Evolutionary conservation across 441 rosid species (phyloP).

Genomic region (Euphorbia celastroides): DNA sequence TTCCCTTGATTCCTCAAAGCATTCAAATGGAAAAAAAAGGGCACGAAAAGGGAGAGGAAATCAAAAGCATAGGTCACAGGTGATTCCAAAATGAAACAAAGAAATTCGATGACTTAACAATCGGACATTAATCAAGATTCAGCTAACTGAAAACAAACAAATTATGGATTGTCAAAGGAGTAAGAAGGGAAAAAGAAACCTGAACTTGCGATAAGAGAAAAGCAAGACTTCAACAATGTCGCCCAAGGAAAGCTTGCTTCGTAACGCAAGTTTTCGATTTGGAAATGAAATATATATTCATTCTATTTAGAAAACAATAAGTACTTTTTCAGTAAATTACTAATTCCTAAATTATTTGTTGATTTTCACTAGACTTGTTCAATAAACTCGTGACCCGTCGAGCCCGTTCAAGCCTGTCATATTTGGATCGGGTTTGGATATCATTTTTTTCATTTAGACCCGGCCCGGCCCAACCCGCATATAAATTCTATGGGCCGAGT

Average conservation of each 20-base stretch:
- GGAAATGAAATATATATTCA: too few relatives aligned
- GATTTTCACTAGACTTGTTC: too few relatives aligned
- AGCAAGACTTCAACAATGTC: slow-evolving; percentile 1
- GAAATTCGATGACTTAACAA: not conserved
- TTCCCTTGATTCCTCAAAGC: not conserved
- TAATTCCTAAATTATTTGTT: too few relatives aligned
- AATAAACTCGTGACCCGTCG: too few relatives aligned
- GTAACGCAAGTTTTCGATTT: too few relatives aligned
- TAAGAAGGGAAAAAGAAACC: not conserved
- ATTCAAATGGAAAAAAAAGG: slow-evolving; percentile 3
- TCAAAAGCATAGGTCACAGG: not conserved
- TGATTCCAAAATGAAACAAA: not conserved
- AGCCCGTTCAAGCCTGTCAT: too few relatives aligned
- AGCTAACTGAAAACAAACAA: not conserved
- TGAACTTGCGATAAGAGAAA: not conserved
- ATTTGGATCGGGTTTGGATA: too few relatives aligned
- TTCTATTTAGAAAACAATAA: too few relatives aligned
- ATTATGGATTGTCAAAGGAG: not conserved
- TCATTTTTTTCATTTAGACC: too few relatives aligned
- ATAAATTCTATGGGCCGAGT: too few relatives aligned
- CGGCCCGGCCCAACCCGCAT: too few relatives aligned
- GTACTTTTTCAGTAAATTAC: too few relatives aligned
- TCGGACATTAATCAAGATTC: not conserved
- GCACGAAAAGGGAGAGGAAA: not conserved
- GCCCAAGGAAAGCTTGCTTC: not conserved